Evolutionary conservation across 2,329 filamentous ascomycete species (phyloP), one percentile per base, ranked within the genome.

Genomic region (Clarireedia paspali): DNA sequence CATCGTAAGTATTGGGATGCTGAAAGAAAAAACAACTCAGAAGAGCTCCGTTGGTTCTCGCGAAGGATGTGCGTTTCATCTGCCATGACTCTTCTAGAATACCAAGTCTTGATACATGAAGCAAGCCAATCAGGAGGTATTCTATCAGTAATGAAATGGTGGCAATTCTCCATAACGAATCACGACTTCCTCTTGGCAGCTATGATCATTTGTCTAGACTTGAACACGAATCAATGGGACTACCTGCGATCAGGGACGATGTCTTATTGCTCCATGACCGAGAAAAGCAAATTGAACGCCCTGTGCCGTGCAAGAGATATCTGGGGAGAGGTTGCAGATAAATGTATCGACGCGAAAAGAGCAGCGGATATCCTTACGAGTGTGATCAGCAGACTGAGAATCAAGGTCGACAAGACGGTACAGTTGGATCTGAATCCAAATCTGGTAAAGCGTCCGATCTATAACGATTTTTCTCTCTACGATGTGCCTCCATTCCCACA

Each of bases 141-240:
- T 20, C 68, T 86, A 10, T 71, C 72, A 55, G 70, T 73, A 23
- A 74, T 78, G 45, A 74, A 77, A 6, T 84, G 80, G 77, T 83
- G 83, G 60, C 67, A 83, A 24, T 78, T 77, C 4, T 78, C 78
- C 0, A 70, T 85, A 5, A 75, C 77, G 10, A 75, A 81, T 55
- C 80, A 84, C 53, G 82, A 86, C 64, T 85, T 81, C 51, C 68
- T 85, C 47, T 74, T 85, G 1, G 81, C 82, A 0, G 76, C 79
- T 56, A 82, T 83, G 75, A 74, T 85, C 9, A 63, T 86, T 4
- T 84, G 80, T 59, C 68, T 86, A 30, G 61, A 65, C 53, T n/a
- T 66, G 2, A 62, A 64, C 53, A 60, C 50, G 30, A 58, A 58
- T 24, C 54, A 50, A n/a, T 23, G 44, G n/a, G 27, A 27, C 0